Base-by-base conservation (phyloP, 495 filamentous ascomycete genomes). In the Penicillium coffeae region DNA sequence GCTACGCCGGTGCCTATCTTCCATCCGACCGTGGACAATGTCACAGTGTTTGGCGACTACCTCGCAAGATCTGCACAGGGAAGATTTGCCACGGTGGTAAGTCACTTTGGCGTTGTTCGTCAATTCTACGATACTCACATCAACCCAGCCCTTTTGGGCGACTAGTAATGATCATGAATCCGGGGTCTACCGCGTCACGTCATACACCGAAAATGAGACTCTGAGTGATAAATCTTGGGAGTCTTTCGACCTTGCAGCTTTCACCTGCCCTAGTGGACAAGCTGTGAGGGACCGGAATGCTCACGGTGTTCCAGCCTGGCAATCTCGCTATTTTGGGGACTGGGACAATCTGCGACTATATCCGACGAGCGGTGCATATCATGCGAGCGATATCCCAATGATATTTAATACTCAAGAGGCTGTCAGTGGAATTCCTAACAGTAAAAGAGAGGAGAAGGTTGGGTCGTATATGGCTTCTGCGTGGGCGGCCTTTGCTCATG, bases 401-500 rank as follows among this genome's bases (percentile, higher is more conserved):
- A 42, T 81, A 8, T 79, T 77, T 45, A 77, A 75, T 2, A 74
- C 58, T 2, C 55, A 65, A 18, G 56, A 51, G 42, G 52, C 60
- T 9, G 61, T 71, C 32, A 72, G 66, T 32, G 70, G 67, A 12
- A 38, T 64, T 2, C 56, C 65, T 1, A 61, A 66, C 8, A 60
- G 49, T 25, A 12, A 46, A 6, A 45, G 30, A 6, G 54, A 79
- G 53, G 47, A 56, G 20, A 52, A 51, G 15, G 64, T 71, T 34
- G 60, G 55, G n/a, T 50, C 47, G 25, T 71, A 71, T 38, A 69
- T 76, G 62, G 62, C 65, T 20, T 63, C 58, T 3, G 73, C 71
- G 4, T 77, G 75, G 77, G 72, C 68, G 2, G 67, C 73, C 1
- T 81, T 83, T 50, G 73, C 70, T 4, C 67, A 65, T 42, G 69